Base-by-base conservation (phyloP, 2,329 filamentous ascomycete genomes). In the Alternaria gaisen region DNA sequence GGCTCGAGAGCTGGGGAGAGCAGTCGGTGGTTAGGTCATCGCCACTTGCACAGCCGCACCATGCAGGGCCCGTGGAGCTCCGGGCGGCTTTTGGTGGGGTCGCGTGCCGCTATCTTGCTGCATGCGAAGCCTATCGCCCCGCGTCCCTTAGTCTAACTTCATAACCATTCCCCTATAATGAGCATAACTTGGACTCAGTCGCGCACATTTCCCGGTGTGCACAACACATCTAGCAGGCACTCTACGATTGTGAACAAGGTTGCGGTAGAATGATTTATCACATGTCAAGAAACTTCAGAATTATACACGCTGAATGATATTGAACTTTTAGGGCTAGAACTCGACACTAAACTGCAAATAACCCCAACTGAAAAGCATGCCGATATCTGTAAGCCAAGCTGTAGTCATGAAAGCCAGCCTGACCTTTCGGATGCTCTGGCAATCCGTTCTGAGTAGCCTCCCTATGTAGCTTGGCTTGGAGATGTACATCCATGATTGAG, bases 11-110 rank as follows among this genome's bases (percentile, higher is more conserved):
- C 41, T 50, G 48, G 22, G 26, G 34, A 57, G 38, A 53, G 11
- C 43, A 18, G 8, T 43, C 36, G 53, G 40, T 52, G 34, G 53
- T 47, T 47, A 47, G 40, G 40, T 47, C 41, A 34, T 60, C 47
- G 58, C 53, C 58, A 57, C 58, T 41, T 51, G 58, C 58, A 56
- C 58, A 60, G 53, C 58, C 58, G 47, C 58, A 47, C 41, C 41
- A 60, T 60, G 58, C 58, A 57, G 53, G 53, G 58, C 40, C 24
- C 53, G 22, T 42, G 46, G 26, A 40, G 58, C 36, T 41, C 22
- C 34, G 34, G 34, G 43, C 58, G 34, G 42, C 41, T 47, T 55
- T 46, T 52, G 52, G 58, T 32, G 58, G 58, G 58, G 58, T 60
- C 53, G 58, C 46, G 18, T 57, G 53, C 46, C 41, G 58, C 53